phyloP scores from a whole-genome alignment of 352 stramenopile species.

The Peronospora belbahrii region DNA sequence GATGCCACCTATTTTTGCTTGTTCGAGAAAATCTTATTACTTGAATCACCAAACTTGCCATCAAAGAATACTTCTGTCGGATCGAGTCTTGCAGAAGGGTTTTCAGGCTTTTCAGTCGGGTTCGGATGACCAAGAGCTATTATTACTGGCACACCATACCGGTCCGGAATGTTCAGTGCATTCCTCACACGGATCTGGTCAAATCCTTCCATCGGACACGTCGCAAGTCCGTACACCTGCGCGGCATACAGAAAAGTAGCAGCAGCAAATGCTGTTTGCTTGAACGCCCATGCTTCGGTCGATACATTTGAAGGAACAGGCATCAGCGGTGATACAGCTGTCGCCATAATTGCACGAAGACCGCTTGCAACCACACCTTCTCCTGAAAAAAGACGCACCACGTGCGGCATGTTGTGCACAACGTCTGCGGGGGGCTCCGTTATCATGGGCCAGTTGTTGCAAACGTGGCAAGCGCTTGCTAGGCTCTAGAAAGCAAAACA shows the following conservation, averaged over 20 bases:
- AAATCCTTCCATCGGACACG: conserved; percentile 77
- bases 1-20: conserved; percentile 10
- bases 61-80: conserved; percentile 78
- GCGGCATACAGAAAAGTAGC: conserved; percentile 65
- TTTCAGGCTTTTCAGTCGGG: conserved; percentile 8
- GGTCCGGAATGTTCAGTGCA: conserved; percentile 68
- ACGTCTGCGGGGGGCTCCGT: conserved; percentile 34
- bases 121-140: conserved; percentile 60
- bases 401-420: conserved; percentile 52
- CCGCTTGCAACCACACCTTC: conserved; percentile 51
- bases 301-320: conserved; percentile 53
- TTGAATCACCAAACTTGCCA: conserved; percentile 72
- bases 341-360: conserved; percentile 51
- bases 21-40: conserved; percentile 42
- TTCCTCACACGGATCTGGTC: conserved; percentile 56
- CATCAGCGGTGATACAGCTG: conserved; percentile 53
- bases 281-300: conserved; percentile 73
- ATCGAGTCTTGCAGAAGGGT: conserved; percentile 39
- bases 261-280: conserved; percentile 70
- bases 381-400: conserved; percentile 60
- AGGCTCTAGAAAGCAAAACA: conserved; percentile 35
- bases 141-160: conserved; percentile 68
- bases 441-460: conserved; percentile 59
- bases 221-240: conserved; percentile 56
- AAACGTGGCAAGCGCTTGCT: conserved; percentile 62